phyloP scores from a whole-genome alignment of 768 basidiomycete species.

The Suillus decipiens region DNA sequence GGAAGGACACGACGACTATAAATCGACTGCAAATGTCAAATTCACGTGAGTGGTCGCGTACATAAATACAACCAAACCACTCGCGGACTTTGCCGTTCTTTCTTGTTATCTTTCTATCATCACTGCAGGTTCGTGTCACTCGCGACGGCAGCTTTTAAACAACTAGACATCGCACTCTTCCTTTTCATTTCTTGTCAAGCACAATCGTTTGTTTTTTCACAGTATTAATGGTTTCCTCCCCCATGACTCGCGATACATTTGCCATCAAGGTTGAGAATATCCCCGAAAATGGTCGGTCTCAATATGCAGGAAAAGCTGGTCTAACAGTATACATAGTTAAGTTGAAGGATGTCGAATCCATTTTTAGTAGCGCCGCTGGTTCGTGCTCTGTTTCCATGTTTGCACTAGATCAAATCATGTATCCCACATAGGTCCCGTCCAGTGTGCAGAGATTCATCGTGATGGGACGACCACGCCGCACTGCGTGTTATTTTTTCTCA shows the following conservation, averaged over 20 bases:
- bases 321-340: conserved; percentile 26
- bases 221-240: conserved; percentile 19
- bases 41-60: conserved; percentile 21
- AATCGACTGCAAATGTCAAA: neutral
- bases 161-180: neutral
- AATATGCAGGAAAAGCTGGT: neutral
- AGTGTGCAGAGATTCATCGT: conserved; percentile 45
- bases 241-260: conserved; percentile 35
- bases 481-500: conserved; percentile 55
- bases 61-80: conserved; percentile 25
- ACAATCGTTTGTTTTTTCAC: conserved; percentile 13
- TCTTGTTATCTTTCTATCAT: conserved; percentile 27
- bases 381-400: conserved; percentile 13
- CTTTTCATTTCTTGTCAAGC: conserved; percentile 3
- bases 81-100: conserved; percentile 26
- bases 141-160: neutral
- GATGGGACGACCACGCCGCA: conserved; percentile 26
- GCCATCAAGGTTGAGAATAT: conserved; percentile 50
- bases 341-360: conserved; percentile 49
- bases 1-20: neutral
- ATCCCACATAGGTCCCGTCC: conserved; percentile 48
- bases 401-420: conserved; percentile 1
- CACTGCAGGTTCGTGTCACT: conserved; percentile 27
- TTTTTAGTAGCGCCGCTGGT: conserved; percentile 64
- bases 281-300: conserved; percentile 31